Conservation (phyloP, 352 stramenopile species). For the Peronospora belbahrii region DNA sequence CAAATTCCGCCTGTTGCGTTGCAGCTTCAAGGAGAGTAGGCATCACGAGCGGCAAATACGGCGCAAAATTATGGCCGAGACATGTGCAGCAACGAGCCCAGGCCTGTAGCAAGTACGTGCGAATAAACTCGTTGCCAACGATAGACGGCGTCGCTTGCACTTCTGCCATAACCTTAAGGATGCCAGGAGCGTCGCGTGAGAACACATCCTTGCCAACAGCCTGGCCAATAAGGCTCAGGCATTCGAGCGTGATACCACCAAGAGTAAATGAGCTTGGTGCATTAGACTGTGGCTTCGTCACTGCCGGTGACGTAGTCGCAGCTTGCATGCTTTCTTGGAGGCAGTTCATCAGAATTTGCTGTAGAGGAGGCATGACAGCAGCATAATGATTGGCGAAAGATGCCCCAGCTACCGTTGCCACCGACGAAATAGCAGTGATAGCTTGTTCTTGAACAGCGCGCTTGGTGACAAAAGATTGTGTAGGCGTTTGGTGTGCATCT, state of each 20-base stretch:
- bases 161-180: slow-evolving; percentile 81
- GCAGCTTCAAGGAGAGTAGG: slow-evolving; percentile 70
- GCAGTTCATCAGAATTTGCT: slow-evolving; percentile 59
- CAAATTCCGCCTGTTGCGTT: slow-evolving; percentile 76
- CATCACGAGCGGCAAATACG: slow-evolving; percentile 76
- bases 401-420: slow-evolving; percentile 53
- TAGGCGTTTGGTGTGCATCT: slow-evolving; percentile 7
- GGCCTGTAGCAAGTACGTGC: slow-evolving; percentile 74
- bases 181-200: slow-evolving; percentile 45
- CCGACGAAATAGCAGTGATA: slow-evolving; percentile 74
- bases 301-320: slow-evolving; percentile 10
- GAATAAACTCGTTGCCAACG: slow-evolving; percentile 73
- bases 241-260: slow-evolving; percentile 80
- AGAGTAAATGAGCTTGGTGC: slow-evolving; percentile 61
- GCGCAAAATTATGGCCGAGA: slow-evolving; percentile 69
- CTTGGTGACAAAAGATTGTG: slow-evolving; percentile 20
- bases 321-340: slow-evolving; percentile 44
- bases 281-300: slow-evolving; percentile 22
- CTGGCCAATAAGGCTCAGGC: slow-evolving; percentile 70
- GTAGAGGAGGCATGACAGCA: slow-evolving; percentile 62
- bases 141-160: slow-evolving; percentile 80
- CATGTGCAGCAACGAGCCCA: slow-evolving; percentile 73
- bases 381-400: slow-evolving; percentile 70
- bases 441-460: slow-evolving; percentile 74
- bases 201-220: slow-evolving; percentile 76